These are phyloP conservation scores for Malus fusca DNA, from an alignment of 306 rosid genomes.

Conservation along the genomic window DNA sequence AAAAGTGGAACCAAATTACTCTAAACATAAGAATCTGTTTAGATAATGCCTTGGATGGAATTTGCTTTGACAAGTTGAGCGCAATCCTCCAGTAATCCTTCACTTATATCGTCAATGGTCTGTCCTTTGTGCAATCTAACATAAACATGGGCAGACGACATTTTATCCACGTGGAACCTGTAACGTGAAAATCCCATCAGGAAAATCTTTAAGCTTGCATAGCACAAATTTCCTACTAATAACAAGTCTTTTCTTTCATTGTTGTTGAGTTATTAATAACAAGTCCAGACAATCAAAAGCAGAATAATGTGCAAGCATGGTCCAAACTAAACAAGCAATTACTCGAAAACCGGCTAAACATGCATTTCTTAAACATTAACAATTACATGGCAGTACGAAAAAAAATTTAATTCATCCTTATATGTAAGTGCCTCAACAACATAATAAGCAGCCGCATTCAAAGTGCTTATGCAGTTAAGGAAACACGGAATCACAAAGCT, in stretches of 20 bases:
- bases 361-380: not conserved
- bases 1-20: conserved; percentile 3
- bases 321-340: not conserved
- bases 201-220: not conserved
- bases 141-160: conserved; percentile 98
- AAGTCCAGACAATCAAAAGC: not conserved
- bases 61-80: conserved; percentile 98
- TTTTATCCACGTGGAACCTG: conserved; percentile 97
- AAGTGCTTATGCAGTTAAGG: not conserved
- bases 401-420: not conserved
- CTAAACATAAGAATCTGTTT: conserved; percentile 5
- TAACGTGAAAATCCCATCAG: conserved; percentile 6
- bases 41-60: conserved; percentile 79
- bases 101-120: conserved; percentile 79
- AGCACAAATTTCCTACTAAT: not conserved
- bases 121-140: conserved; percentile 84
- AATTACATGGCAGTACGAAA: not conserved
- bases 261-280: not conserved
- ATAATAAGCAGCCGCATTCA: not conserved
- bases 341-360: not conserved
- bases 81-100: conserved; percentile 85
- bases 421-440: not conserved
- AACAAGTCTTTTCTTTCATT: not conserved
- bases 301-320: not conserved
- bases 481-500: not conserved